Evolutionary conservation across 192 early-diverging fungal genomes (phyloP).

Genomic region (Phlyctochytrium bullatum): DNA sequence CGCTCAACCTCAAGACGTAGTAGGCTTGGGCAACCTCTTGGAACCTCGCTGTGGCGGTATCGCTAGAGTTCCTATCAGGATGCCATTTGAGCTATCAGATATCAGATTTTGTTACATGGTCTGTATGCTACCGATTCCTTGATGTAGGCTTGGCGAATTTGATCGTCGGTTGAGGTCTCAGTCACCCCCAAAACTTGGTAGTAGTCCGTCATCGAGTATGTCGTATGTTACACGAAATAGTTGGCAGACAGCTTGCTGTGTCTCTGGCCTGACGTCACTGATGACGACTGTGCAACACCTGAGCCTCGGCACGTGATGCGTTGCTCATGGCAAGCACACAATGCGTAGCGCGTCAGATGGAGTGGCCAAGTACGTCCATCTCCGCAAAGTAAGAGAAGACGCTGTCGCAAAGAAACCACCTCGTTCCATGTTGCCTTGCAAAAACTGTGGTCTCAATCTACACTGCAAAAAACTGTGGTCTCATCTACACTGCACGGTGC

Average conservation of each 20-base stretch:
- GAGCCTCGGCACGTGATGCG: no score
- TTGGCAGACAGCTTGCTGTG: background rate
- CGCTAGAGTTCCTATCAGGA: conserved; percentile 52
- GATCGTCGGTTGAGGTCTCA: conserved; percentile 56
- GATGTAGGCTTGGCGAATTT: conserved; percentile 82
- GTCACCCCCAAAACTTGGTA: conserved; percentile 64
- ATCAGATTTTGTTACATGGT: conserved; percentile 28
- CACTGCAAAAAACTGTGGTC: no score
- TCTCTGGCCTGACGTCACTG: background rate
- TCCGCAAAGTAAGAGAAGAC: no score
- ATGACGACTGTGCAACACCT: no score
- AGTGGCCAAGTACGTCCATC: no score
- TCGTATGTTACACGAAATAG: no score
- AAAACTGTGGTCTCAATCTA: no score
- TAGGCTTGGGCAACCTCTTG: conserved; percentile 78
- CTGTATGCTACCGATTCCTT: conserved; percentile 55
- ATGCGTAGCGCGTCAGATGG: no score
- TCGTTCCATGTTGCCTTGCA: no score
- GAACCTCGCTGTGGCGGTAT: conserved; percentile 60
- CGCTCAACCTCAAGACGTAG: conserved; percentile 61
- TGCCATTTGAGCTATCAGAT: conserved; percentile 50
- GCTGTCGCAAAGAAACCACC: no score
- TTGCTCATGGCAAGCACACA: no score
- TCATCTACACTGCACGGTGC: no score
- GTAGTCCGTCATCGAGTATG: conserved; percentile 49